Percentiles rank a stretch among this genome's conserved stretches.
These are phyloP conservation scores for Tylopilus cervinicoccineus DNA, from an alignment of 768 basidiomycete genomes.

Conservation along the genomic window DNA sequence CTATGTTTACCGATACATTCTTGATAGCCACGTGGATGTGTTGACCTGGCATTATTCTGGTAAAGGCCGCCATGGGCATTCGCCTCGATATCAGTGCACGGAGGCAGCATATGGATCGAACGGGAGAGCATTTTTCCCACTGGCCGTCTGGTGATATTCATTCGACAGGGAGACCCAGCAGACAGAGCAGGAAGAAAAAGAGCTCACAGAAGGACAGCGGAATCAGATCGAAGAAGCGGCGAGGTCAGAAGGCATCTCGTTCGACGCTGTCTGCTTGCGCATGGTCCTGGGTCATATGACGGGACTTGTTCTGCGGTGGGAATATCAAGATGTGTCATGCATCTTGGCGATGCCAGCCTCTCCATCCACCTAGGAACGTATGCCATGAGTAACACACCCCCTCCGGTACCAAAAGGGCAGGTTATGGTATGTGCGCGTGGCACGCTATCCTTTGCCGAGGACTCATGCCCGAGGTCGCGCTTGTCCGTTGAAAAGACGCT, in stretches of 20 bases:
- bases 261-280: constrained; percentile 53
- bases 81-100: constrained; percentile 50
- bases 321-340: no score
- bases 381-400: constrained; percentile 9
- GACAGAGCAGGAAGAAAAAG: constrained; percentile 47
- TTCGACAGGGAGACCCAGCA: constrained; percentile 46
- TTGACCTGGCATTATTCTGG: no score
- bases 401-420: constrained; percentile 12
- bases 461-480: not conserved
- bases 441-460: not conserved
- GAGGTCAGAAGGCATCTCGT: constrained; percentile 52
- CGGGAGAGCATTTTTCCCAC: constrained; percentile 66
- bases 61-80: constrained; percentile 61
- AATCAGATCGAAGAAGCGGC: constrained; percentile 56
- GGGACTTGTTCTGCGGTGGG: no score
- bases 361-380: not conserved
- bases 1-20: no score
- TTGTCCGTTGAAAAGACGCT: constrained; percentile 16
- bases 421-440: constrained; percentile 2
- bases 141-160: constrained; percentile 52
- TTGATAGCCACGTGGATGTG: no score
- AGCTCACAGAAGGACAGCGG: constrained; percentile 40
- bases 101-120: constrained; percentile 40
- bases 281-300: no score
- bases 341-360: not conserved